phyloP scores from a whole-genome alignment of 139 green algal genomes.

The Auxenochlorella pyrenoidosa region DNA sequence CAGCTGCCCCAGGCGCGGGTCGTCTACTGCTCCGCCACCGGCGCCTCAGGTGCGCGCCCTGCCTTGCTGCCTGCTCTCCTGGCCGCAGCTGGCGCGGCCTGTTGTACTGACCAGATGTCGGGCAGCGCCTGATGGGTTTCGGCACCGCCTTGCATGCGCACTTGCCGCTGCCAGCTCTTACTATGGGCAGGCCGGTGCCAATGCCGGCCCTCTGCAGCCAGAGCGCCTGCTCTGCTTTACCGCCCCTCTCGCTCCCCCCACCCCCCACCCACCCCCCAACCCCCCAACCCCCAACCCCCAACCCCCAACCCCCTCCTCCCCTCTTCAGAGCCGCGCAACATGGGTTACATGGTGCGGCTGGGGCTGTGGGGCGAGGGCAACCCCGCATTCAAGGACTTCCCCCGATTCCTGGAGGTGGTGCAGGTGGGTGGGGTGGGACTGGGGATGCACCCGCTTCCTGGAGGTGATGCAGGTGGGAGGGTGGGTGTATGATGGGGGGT shows the following conservation, averaged over 20 bases:
- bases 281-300: neutral
- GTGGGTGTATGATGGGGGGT: too few relatives aligned
- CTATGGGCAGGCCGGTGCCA: too few relatives aligned
- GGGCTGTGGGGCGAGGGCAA: constrained; percentile 80
- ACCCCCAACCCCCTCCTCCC: neutral
- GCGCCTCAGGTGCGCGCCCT: constrained; percentile 63
- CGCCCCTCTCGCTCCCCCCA: too few relatives aligned
- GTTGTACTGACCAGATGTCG: too few relatives aligned
- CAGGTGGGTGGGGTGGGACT: constrained; percentile 6
- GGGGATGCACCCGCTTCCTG: too few relatives aligned
- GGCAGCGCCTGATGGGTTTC: too few relatives aligned
- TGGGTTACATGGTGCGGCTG: constrained; percentile 84
- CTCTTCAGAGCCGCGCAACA: constrained; percentile 61
- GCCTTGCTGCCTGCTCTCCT: neutral
- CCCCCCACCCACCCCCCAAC: neutral
- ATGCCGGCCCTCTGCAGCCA: too few relatives aligned
- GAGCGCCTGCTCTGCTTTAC: too few relatives aligned
- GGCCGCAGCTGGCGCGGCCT: neutral
- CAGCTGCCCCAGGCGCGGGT: constrained; percentile 72
- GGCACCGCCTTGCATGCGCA: too few relatives aligned
- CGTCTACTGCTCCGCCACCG: constrained; percentile 88
- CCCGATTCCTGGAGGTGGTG: constrained; percentile 63
- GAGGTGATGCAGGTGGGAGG: neutral
- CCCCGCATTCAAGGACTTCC: constrained; percentile 53
- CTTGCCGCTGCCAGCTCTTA: too few relatives aligned